Percentiles rank a stretch among this genome's conserved stretches.
Conservation (phyloP, 2,329 filamentous ascomycete species). For the Mycocentrospora acerina region DNA sequence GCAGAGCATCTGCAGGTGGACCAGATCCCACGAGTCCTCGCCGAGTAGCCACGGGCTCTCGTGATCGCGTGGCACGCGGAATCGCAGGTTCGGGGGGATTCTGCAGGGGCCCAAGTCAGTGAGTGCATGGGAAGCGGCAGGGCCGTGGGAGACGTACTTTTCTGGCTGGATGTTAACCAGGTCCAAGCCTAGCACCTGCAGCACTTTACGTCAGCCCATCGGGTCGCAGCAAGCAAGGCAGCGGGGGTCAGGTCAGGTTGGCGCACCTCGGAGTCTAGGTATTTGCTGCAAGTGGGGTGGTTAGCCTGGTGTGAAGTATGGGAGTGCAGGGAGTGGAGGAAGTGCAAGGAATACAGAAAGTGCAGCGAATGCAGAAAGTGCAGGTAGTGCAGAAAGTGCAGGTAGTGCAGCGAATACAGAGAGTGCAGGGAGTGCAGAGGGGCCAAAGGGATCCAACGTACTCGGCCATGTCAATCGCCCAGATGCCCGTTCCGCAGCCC, state of each 20-base stretch:
- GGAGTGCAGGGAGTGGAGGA: no score
- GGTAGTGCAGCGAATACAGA: no score
- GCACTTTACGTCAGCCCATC: conserved; percentile 27
- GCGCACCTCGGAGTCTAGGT: conserved; percentile 55
- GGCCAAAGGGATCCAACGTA: conserved; percentile 51
- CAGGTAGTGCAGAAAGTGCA: no score
- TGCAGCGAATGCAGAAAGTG: no score
- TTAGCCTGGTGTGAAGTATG: conserved; percentile 32
- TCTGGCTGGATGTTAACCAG: conserved; percentile 63
- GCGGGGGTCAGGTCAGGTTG: conserved; percentile 6
- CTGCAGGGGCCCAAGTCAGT: conserved; percentile 49
- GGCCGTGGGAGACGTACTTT: conserved; percentile 49
- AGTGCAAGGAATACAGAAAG: no score
- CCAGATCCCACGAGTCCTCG: conserved; percentile 74
- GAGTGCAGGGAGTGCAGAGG: conserved; percentile 16
- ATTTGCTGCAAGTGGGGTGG: conserved; percentile 47
- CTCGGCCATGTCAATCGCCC: conserved; percentile 84
- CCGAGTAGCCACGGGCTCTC: conserved; percentile 72
- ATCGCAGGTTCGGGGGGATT: conserved; percentile 69
- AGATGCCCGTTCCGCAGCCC: conserved; percentile 87
- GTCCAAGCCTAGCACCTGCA: conserved; percentile 60
- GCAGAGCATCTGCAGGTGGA: conserved; percentile 77
- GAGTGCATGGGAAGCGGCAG: conserved; percentile 39
- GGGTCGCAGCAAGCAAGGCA: conserved; percentile 13
- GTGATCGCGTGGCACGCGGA: conserved; percentile 71